phyloP scores from a whole-genome alignment of 805 yeast genomes.

The Metschnikowia shivogae region DNA sequence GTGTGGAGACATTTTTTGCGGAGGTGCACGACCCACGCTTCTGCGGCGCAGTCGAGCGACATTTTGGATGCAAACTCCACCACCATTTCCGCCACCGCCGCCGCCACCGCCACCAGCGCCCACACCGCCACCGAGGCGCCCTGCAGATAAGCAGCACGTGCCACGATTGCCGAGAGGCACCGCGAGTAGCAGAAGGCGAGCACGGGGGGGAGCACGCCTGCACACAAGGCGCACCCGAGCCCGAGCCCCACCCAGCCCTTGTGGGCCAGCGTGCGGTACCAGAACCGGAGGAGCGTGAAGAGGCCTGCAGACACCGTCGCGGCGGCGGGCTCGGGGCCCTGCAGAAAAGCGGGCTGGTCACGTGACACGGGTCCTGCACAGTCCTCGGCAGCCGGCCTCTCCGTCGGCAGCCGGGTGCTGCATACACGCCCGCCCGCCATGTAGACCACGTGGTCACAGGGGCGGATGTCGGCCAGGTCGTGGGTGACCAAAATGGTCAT shows the following conservation, averaged over 20 bases:
- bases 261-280: constrained; percentile 17
- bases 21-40: constrained; percentile 57
- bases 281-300: constrained; percentile 23
- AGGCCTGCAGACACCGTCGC: constrained; percentile 19
- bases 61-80: constrained; percentile 49
- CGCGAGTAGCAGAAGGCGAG: constrained; percentile 77
- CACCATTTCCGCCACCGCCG: constrained; percentile 63
- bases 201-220: constrained; percentile 67
- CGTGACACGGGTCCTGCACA: constrained; percentile 3
- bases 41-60: constrained; percentile 56
- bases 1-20: constrained; percentile 47
- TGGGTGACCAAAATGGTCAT: constrained; percentile 86
- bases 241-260: constrained; percentile 45
- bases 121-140: constrained; percentile 7
- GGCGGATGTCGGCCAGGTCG: constrained; percentile 54
- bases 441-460: constrained; percentile 54
- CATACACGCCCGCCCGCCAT: constrained; percentile 50
- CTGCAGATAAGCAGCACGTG: not conserved
- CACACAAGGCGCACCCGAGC: constrained; percentile 44
- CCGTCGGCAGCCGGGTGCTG: not conserved
- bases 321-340: constrained; percentile 3
- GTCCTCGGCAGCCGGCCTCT: not conserved
- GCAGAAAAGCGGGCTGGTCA: not conserved
- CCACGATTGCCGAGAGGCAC: constrained; percentile 52
- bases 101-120: constrained; percentile 68